phyloP scores from a whole-genome alignment of 23 red algal species.

The Porphyridium purpureum region DNA sequence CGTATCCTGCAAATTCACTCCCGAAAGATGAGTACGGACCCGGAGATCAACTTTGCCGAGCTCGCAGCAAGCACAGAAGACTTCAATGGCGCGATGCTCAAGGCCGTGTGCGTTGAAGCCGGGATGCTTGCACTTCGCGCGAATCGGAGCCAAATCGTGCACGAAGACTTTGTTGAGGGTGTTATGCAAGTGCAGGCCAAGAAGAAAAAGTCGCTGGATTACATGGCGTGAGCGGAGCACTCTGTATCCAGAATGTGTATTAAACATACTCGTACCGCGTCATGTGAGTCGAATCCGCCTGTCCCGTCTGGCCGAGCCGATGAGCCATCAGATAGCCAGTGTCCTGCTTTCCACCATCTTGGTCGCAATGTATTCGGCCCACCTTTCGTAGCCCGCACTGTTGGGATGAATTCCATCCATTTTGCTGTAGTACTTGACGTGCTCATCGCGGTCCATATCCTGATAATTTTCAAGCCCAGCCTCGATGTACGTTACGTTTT shows the following conservation, averaged over 20 bases:
- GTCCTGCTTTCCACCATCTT: too few relatives aligned
- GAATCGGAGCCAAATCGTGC: constrained; percentile 71
- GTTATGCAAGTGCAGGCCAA: constrained; percentile 92
- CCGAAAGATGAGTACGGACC: constrained; percentile 94
- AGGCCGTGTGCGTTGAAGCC: constrained; percentile 94
- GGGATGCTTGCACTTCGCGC: constrained; percentile 79
- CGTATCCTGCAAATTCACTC: constrained; percentile 95
- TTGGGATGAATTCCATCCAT: constrained; percentile 65
- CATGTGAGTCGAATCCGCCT: not conserved
- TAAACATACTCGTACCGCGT: not conserved
- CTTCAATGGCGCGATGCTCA: constrained; percentile 91
- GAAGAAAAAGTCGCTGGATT: constrained; percentile 93
- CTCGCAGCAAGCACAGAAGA: constrained; percentile 83
- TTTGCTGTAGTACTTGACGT: constrained; percentile 29
- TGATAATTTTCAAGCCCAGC: constrained; percentile 30
- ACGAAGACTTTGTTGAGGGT: constrained; percentile 98
- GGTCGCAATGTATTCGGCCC: constrained; percentile 61
- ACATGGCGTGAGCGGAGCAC: constrained; percentile 48
- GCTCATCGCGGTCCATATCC: too few relatives aligned
- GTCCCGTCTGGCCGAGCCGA: constrained; percentile 1
- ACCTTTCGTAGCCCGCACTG: constrained; percentile 39
- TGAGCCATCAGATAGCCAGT: too few relatives aligned
- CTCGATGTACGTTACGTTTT: constrained; percentile 34
- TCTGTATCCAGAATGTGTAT: not conserved
- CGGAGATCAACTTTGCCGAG: constrained; percentile 90